Evolutionary conservation across 2,329 filamentous ascomycete genomes (phyloP).

Genomic region (Apiospora aurea): DNA sequence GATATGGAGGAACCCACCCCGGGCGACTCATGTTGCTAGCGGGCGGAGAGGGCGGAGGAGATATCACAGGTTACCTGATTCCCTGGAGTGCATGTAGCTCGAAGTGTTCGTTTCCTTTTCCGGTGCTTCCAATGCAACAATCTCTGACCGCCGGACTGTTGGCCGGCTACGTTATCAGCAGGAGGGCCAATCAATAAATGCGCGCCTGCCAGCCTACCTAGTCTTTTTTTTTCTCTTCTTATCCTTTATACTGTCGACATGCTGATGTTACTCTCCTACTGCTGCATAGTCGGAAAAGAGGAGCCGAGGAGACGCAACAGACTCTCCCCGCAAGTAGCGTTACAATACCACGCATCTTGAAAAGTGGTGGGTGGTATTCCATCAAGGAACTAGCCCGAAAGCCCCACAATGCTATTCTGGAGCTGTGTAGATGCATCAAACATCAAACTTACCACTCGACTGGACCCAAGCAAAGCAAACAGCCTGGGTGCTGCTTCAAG

Average conservation of each 20-base stretch:
- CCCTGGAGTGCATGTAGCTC: neutral
- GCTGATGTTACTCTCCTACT: neutral
- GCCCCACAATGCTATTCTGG: constrained; percentile 2
- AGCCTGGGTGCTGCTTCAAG: neutral
- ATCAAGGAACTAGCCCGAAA: neutral
- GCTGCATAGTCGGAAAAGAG: neutral
- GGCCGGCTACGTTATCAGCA: neutral
- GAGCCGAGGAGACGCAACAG: neutral
- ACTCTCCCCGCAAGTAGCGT: neutral
- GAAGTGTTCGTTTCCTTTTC: neutral
- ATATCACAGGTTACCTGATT: neutral
- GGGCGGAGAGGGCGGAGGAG: neutral
- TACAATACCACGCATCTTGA: neutral
- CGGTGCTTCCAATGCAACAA: neutral
- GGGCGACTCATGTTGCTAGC: neutral
- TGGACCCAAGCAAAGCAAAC: neutral
- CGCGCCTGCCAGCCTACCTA: neutral
- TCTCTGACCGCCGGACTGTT: neutral
- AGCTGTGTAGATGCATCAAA: neutral
- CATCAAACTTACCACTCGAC: neutral
- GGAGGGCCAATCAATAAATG: neutral
- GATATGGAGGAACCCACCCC: neutral
- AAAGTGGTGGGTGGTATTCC: neutral
- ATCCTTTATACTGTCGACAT: neutral
- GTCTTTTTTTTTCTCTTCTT: neutral